Percentiles rank a stretch among this genome's conserved stretches.
Conservation (phyloP, 2,329 filamentous ascomycete species). For the Stagonosporopsis vannaccii region DNA sequence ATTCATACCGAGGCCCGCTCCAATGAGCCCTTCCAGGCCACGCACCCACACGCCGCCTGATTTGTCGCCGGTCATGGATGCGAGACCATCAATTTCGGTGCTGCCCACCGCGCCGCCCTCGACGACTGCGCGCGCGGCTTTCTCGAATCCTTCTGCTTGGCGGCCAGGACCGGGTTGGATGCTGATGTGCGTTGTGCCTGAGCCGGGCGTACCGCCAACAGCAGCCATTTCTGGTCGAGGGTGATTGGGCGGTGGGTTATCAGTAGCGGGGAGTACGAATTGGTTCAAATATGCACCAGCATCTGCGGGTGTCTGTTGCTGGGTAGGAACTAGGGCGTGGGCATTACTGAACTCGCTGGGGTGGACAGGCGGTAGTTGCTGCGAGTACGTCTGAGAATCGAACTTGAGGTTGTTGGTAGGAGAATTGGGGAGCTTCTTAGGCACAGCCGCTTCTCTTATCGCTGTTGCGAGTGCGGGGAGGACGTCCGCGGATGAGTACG, state of each 20-base stretch:
- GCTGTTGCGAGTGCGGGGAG: constrained; percentile 47
- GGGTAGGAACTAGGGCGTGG: constrained; percentile 24
- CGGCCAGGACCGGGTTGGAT: constrained; percentile 29
- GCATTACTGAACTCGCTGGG: constrained; percentile 21
- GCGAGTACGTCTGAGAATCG: constrained; percentile 30
- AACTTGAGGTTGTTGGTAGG: constrained; percentile 37
- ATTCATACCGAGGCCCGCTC: constrained; percentile 31
- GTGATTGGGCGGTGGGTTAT: constrained; percentile 43
- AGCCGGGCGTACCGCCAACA: constrained; percentile 44
- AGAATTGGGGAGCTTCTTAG: constrained; percentile 39
- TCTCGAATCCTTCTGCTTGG: constrained; percentile 30
- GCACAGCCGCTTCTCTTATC: constrained; percentile 42
- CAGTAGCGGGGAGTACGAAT: constrained; percentile 47
- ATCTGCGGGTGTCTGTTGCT: constrained; percentile 44
- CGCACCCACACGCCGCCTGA: constrained; percentile 47
- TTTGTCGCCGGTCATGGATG: constrained; percentile 43
- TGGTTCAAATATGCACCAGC: constrained; percentile 46
- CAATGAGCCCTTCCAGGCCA: constrained; percentile 46
- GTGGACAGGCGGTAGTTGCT: constrained; percentile 36
- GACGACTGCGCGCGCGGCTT: constrained; percentile 45
- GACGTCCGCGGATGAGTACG: constrained; percentile 40
- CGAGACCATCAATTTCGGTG: constrained; percentile 45
- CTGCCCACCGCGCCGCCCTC: constrained; percentile 41
- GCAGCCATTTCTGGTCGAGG: constrained; percentile 46
- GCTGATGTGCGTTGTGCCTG: constrained; percentile 42